Evolutionary conservation across 768 basidiomycete species (phyloP).

Genomic region (Suillus luteus): DNA sequence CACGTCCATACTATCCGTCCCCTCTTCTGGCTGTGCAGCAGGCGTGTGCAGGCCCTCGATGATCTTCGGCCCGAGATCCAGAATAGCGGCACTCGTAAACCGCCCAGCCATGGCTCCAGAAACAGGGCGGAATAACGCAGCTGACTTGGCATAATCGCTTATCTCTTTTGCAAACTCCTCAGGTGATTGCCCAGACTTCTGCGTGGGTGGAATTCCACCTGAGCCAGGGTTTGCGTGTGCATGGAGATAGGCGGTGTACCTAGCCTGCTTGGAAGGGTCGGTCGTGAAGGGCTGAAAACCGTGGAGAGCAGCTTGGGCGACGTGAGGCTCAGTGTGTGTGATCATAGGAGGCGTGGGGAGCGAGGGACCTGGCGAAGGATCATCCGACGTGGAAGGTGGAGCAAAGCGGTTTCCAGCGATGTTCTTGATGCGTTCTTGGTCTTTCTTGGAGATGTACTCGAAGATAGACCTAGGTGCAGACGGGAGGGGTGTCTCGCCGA

Average conservation of each 20-base stretch:
- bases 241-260: constrained; percentile 81
- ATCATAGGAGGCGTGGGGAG: constrained; percentile 43
- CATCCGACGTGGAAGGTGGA: constrained; percentile 31
- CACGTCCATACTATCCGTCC: constrained; percentile 44
- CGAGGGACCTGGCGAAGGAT: constrained; percentile 28
- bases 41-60: constrained; percentile 73
- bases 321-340: constrained; percentile 68
- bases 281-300: constrained; percentile 90
- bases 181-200: constrained; percentile 55
- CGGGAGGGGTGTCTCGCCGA: constrained; percentile 80
- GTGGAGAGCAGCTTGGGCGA: constrained; percentile 82
- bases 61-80: constrained; percentile 65
- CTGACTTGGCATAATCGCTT: constrained; percentile 83
- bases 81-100: constrained; percentile 80
- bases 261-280: constrained; percentile 77
- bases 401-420: constrained; percentile 41
- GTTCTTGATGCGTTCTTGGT: constrained; percentile 79
- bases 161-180: constrained; percentile 83
- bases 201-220: constrained; percentile 48
- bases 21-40: constrained; percentile 41
- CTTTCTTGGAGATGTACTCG: constrained; percentile 92
- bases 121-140: constrained; percentile 88
- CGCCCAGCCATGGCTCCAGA: constrained; percentile 90
- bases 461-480: constrained; percentile 82
- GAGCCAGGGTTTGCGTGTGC: constrained; percentile 61